Conservation (phyloP, 768 basidiomycete genomes). For the Amanita fuliginea region DNA sequence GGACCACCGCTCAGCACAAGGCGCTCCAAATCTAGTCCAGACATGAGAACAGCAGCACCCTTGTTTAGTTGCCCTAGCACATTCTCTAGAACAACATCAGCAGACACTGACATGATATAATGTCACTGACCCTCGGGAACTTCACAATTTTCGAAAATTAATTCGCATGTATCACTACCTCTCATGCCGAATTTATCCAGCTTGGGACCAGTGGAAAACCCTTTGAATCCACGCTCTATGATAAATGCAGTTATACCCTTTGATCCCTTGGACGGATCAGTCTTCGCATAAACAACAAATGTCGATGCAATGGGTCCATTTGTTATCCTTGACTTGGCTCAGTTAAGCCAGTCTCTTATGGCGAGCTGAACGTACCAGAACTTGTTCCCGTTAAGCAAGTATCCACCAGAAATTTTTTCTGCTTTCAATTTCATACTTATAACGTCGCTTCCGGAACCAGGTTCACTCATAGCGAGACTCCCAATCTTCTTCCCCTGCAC, state of each 20-base stretch:
- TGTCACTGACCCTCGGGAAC: slow-evolving; percentile 65
- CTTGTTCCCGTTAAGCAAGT: slow-evolving; percentile 79
- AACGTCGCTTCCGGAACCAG: slow-evolving; percentile 90
- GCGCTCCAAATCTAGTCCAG: slow-evolving; percentile 85
- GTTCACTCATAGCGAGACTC: slow-evolving; percentile 90
- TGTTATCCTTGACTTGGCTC: slow-evolving; percentile 58
- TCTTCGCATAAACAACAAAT: slow-evolving; percentile 89
- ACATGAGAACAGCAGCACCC: slow-evolving; percentile 88
- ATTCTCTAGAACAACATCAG: slow-evolving; percentile 44
- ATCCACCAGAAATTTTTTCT: slow-evolving; percentile 67
- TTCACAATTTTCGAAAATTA: slow-evolving; percentile 84
- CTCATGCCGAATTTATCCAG: slow-evolving; percentile 97
- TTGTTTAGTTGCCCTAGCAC: slow-evolving; percentile 71
- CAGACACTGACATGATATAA: neutral
- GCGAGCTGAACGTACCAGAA: slow-evolving; percentile 59
- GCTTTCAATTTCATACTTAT: slow-evolving; percentile 85
- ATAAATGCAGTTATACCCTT: slow-evolving; percentile 92
- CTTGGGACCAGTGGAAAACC: slow-evolving; percentile 84
- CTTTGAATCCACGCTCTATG: slow-evolving; percentile 70
- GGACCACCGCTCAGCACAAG: slow-evolving; percentile 90
- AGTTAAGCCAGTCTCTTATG: slow-evolving; percentile 1
- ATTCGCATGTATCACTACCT: slow-evolving; percentile 89
- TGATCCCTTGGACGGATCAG: slow-evolving; percentile 61
- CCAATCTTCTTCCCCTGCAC: slow-evolving; percentile 78
- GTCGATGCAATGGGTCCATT: slow-evolving; percentile 91